Percentiles rank a stretch among this genome's conserved stretches.
phyloP scores from a whole-genome alignment of 345 rosid genomes.

The Excoecaria agallocha region DNA sequence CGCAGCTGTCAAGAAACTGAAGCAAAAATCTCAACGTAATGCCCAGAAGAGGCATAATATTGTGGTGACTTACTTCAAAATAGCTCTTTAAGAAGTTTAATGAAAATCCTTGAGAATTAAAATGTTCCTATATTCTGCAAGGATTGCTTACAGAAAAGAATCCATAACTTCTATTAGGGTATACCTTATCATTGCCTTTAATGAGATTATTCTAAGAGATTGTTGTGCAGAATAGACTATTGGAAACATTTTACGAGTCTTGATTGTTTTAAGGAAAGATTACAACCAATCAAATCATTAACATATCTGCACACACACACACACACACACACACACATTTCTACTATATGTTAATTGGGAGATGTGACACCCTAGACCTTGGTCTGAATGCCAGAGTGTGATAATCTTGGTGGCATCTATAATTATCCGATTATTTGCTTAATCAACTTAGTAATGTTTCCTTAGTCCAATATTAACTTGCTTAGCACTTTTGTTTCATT shows the following conservation, averaged over 20 bases:
- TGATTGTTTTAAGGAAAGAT: too few species aligned
- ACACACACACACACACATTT: background rate
- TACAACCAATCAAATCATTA: background rate
- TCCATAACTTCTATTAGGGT: background rate
- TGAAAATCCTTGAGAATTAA: background rate
- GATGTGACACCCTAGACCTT: too few species aligned
- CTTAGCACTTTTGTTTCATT: too few species aligned
- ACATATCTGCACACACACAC: background rate
- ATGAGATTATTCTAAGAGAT: background rate
- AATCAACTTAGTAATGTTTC: too few species aligned
- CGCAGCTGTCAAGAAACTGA: background rate
- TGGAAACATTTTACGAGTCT: background rate
- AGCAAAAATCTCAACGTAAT: background rate
- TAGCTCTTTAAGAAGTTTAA: background rate
- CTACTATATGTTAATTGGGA: too few species aligned
- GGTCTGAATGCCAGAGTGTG: too few species aligned
- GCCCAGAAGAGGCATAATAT: background rate
- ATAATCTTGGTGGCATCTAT: too few species aligned
- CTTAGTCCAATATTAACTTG: too few species aligned
- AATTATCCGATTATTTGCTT: too few species aligned
- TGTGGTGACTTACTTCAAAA: too few species aligned
- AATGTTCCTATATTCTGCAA: background rate
- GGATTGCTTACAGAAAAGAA: background rate
- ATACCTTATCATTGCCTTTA: background rate
- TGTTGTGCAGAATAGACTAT: background rate